phyloP scores from a whole-genome alignment of 2,329 filamentous ascomycete species.

The Diatrype stigma region DNA sequence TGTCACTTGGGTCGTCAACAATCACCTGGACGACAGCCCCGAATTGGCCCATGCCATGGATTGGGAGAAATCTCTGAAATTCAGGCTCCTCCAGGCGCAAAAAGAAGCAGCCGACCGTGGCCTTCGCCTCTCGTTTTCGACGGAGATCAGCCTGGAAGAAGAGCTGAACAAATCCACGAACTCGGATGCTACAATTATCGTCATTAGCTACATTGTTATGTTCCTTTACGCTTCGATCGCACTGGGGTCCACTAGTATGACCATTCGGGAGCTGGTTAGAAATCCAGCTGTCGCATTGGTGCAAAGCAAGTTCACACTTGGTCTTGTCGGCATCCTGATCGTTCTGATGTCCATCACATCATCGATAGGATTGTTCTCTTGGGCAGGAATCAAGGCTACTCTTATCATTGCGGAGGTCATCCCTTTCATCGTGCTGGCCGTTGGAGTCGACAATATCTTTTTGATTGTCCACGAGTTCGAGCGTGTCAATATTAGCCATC shows the following conservation, averaged over 20 bases:
- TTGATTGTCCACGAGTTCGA: conserved; percentile 98
- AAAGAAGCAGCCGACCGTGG: conserved; percentile 73
- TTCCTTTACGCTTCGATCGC: conserved; percentile 95
- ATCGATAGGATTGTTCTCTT: conserved; percentile 92
- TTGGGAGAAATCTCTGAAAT: conserved; percentile 78
- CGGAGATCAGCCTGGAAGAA: conserved; percentile 90
- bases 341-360: conserved; percentile 96
- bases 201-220: conserved; percentile 98
- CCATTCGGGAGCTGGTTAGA: conserved; percentile 68
- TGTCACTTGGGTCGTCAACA: conserved; percentile 92
- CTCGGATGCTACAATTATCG: conserved; percentile 93
- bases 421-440: conserved; percentile 91
- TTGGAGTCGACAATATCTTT: conserved; percentile 98
- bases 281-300: conserved; percentile 84
- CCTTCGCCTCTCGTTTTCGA: conserved; percentile 86
- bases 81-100: conserved; percentile 72
- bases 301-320: conserved; percentile 93
- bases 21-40: conserved; percentile 69
- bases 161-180: conserved; percentile 98
- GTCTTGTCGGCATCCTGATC: conserved; percentile 90
- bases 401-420: conserved; percentile 98
- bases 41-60: conserved; percentile 74
- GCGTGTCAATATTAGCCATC: conserved; percentile 85
- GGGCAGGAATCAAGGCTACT: conserved; percentile 86
- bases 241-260: conserved; percentile 81